Conservation (phyloP, 352 stramenopile species). For the Pythium oligandrum region DNA sequence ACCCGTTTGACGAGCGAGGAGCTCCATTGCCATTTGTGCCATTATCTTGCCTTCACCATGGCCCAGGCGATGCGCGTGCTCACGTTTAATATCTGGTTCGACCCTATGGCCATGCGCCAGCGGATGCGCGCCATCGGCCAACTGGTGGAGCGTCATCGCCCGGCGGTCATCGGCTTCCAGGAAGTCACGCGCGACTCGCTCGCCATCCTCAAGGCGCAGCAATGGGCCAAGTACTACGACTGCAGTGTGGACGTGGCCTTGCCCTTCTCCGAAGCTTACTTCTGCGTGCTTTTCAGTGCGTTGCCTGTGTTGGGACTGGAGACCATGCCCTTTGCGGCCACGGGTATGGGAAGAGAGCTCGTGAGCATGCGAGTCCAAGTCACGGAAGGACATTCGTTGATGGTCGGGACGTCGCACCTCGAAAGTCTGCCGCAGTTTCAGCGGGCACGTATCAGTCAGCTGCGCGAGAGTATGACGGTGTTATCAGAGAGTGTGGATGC, state of each 20-base stretch:
- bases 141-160: slow-evolving; percentile 40
- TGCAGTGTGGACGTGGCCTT: slow-evolving; percentile 63
- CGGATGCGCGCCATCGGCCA: slow-evolving; percentile 62
- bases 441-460: slow-evolving; percentile 36
- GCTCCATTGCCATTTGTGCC: too few species aligned
- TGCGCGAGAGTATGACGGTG: slow-evolving; percentile 46
- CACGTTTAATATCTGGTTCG: slow-evolving; percentile 78
- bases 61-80: slow-evolving; percentile 36
- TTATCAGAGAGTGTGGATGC: slow-evolving; percentile 38
- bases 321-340: slow-evolving; percentile 63
- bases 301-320: slow-evolving; percentile 54
- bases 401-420: slow-evolving; percentile 64
- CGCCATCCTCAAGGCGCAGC: slow-evolving; percentile 47
- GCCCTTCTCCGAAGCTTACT: slow-evolving; percentile 73
- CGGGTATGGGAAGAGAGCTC: slow-evolving; percentile 70
- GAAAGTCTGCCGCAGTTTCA: slow-evolving; percentile 66
- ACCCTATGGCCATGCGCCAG: slow-evolving; percentile 43
- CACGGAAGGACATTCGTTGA: slow-evolving; percentile 34
- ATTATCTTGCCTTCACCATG: too few species aligned
- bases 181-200: slow-evolving; percentile 66
- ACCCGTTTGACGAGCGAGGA: too few species aligned
- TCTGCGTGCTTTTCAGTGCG: slow-evolving; percentile 73
- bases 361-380: slow-evolving; percentile 52
- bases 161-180: slow-evolving; percentile 72
- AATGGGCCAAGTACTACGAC: slow-evolving; percentile 70